A percentile compares a stretch with the other conserved stretches of the same genome.
phyloP scores from a whole-genome alignment of 371 early-diverging fungal species.

The Syncephalastrum contaminatum region DNA sequence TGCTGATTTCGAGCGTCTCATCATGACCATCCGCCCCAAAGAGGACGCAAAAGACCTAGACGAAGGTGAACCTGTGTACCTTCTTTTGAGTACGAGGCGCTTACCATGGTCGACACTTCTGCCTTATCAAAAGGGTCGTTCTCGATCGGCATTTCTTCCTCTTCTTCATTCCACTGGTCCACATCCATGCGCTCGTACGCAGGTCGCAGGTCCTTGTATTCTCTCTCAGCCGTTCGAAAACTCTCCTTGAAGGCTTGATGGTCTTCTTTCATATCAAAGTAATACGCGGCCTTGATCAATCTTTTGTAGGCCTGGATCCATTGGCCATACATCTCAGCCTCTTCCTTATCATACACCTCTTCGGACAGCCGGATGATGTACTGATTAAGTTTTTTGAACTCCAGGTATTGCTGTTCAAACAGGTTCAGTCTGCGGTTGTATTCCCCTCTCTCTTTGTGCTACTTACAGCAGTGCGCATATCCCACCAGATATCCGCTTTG shows the following conservation, averaged over 20 bases:
- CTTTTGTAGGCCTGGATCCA: not conserved
- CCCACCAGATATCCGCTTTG: conserved; percentile 19
- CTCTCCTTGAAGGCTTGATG: conserved; percentile 3
- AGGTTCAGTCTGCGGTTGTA: too few species aligned
- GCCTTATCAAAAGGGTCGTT: not conserved
- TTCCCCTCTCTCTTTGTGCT: conserved; percentile 1
- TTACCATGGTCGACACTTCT: conserved; percentile 1
- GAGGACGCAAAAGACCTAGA: too few species aligned
- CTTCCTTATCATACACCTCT: conserved; percentile 6
- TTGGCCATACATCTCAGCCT: not conserved
- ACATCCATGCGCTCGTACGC: too few species aligned
- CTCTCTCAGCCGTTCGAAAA: not conserved
- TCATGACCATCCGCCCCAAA: too few species aligned
- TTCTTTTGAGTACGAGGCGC: too few species aligned
- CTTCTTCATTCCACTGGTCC: conserved; percentile 1
- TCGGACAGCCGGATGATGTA: conserved; percentile 6
- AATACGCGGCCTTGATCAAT: not conserved
- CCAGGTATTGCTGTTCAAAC: not conserved
- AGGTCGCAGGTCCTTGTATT: too few species aligned
- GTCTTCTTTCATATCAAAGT: conserved; percentile 8
- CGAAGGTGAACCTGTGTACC: too few species aligned
- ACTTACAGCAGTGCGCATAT: conserved; percentile 16
- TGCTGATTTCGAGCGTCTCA: not conserved
- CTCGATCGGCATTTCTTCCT: conserved; percentile 3
- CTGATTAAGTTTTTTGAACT: conserved; percentile 10